Evolutionary conservation across 148 eudicot genomes (phyloP), one percentile per base, ranked within the genome.

Genomic region (Rheum nobile): DNA sequence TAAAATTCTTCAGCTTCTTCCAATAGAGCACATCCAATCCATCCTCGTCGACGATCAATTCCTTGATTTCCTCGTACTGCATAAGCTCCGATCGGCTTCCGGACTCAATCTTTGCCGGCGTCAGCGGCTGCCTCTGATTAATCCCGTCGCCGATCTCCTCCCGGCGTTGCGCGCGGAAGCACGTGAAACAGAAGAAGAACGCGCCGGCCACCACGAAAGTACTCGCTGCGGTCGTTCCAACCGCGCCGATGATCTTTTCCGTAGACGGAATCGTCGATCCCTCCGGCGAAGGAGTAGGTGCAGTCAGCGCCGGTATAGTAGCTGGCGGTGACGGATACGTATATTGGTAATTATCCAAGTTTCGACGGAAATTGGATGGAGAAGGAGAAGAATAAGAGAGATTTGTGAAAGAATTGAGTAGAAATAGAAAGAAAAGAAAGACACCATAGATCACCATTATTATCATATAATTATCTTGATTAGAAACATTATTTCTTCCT

Each of bases 1-100:
- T 65, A 34, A 65, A 31, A 65, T 65, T 65, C 41, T 65, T 65
- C 48, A 91, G 85, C 42, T 86, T 88, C 78, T 82, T 84, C 97
- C 96, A 95, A 67, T 91, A 95, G 34, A 91, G 31, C 47, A 95
- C 92, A 83, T 95, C 99, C 80, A 91, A 76, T 13, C 99, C 99
- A 71, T 90, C 87, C 76, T 94, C 98, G 75, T 94, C 97, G 35
- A 91, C 90, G 39, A 94, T 88, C 75, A 89, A 71, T 32, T 91
- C 93, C 67, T 83, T 89, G 0, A 91, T 43, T 26, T 82, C 86
- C 24, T 88, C 90, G 35, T 81, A 77, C 59, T 86, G 52, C 8
- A 76, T 37, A 70, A 93, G 84, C n/a, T 85, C 86, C 41, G 77
- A 31, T 21, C 71, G 75, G 9, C 32, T 72, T 3, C 29, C 31